phyloP scores from a whole-genome alignment of 352 stramenopile genomes.

The Phytophthora hibernalis region DNA sequence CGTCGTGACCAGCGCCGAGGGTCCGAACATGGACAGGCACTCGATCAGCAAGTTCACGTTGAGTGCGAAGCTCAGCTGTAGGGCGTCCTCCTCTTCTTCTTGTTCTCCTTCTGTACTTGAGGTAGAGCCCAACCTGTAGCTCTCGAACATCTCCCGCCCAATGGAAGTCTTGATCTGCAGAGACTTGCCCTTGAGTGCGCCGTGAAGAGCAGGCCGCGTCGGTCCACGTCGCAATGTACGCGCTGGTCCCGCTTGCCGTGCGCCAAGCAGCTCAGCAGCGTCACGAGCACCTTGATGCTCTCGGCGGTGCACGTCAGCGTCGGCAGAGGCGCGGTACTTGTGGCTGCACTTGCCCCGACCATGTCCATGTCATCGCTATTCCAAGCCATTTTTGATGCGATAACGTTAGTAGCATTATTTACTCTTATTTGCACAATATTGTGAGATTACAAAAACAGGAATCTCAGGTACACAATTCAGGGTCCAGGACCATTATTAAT shows the following conservation, averaged over 20 bases:
- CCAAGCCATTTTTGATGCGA: constrained; percentile 26
- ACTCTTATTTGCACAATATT: too few relatives aligned
- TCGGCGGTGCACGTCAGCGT: constrained; percentile 64
- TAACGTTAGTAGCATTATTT: too few relatives aligned
- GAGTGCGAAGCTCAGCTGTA: constrained; percentile 76
- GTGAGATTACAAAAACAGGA: too few relatives aligned
- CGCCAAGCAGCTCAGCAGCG: constrained; percentile 69
- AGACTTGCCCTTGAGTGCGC: constrained; percentile 85
- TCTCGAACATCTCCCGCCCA: constrained; percentile 77
- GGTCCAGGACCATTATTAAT: too few relatives aligned
- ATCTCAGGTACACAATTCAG: too few relatives aligned
- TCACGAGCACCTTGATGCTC: constrained; percentile 82
- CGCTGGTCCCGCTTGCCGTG: constrained; percentile 80
- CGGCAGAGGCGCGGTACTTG: constrained; percentile 24
- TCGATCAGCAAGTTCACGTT: constrained; percentile 79
- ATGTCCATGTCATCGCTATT: constrained; percentile 34
- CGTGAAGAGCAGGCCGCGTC: constrained; percentile 72
- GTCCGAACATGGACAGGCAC: constrained; percentile 84
- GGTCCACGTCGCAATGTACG: constrained; percentile 80
- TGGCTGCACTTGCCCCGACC: neutral
- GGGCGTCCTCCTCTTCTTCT: constrained; percentile 25
- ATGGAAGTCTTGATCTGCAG: constrained; percentile 90
- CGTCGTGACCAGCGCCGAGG: constrained; percentile 66
- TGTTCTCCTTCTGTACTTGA: constrained; percentile 19
- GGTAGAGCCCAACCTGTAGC: constrained; percentile 50